A percentile compares a stretch with the other conserved stretches of the same genome.
These are phyloP conservation scores for Aspergillus latus DNA, from an alignment of 2,329 filamentous ascomycete species.

Conservation along the genomic window DNA sequence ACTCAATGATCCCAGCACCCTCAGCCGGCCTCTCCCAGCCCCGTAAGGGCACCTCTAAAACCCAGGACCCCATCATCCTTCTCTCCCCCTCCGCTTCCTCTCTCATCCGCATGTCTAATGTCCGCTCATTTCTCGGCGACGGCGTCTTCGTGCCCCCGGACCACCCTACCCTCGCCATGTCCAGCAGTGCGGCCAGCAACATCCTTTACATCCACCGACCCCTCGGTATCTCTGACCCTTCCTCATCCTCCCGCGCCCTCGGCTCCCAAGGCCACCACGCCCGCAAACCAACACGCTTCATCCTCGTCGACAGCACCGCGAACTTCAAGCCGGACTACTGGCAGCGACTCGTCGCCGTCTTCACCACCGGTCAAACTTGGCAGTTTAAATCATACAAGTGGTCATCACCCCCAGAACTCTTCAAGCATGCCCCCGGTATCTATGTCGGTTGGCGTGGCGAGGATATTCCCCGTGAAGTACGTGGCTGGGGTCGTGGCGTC, in stretches of 20 bases:
- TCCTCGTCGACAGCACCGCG: conserved; percentile 87
- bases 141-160: conserved; percentile 79
- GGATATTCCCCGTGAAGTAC: conserved; percentile 71
- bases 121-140: conserved; percentile 87
- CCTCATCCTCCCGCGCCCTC: conserved; percentile 44
- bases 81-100: conserved; percentile 95
- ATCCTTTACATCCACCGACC: conserved; percentile 82
- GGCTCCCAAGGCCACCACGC: conserved; percentile 50
- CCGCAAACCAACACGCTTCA: conserved; percentile 78
- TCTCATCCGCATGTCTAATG: conserved; percentile 90
- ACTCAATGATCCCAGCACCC: conserved; percentile 34
- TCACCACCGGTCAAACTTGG: conserved; percentile 96
- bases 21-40: conserved; percentile 40
- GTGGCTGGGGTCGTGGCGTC: conserved; percentile 82
- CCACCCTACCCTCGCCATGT: conserved; percentile 58
- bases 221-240: conserved; percentile 51
- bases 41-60: conserved; percentile 48
- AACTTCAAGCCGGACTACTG: conserved; percentile 99
- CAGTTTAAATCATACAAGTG: conserved; percentile 99
- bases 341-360: conserved; percentile 91
- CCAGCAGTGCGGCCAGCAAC: conserved; percentile 59
- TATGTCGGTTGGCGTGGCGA: conserved; percentile 92
- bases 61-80: conserved; percentile 84
- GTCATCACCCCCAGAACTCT: conserved; percentile 83
- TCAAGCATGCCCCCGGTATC: conserved; percentile 81